Base-by-base conservation (phyloP, 2,329 filamentous ascomycete genomes). In the Ophiostoma novo-ulmi region DNA sequence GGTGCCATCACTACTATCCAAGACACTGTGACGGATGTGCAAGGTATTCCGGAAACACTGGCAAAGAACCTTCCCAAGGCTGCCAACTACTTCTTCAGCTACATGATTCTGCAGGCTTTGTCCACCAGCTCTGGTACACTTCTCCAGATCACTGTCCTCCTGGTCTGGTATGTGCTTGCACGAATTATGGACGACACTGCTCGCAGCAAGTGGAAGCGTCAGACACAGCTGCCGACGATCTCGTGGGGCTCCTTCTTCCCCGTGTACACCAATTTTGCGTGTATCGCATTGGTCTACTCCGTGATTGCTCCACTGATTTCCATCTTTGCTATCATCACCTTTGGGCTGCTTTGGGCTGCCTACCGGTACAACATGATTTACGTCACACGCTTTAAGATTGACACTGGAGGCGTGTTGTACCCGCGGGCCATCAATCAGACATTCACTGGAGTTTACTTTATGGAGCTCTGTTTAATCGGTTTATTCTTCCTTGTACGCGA, bases 281-380 rank as follows among this genome's bases (percentile, higher is more conserved):
- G 92, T 74, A 98, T 99, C 75, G 93, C 88, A 1, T 79, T 97
- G 61, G 89, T 98, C 55, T 99, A 98, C 80, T 92, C 89, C 55
- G 86, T 98, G 71, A 89, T 98, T 61, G 89, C 95, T 0, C 95
- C 95, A 0, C 82, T 99, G 14, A 97, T 99, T 77, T 87, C 95
- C 67, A 82, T 98, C 31, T 98, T 99, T 82, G 94, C 95, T 75
- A 88, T 97, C 76, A 88, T 98, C 78, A 97, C 94, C 0, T 98
- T 98, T 78, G 86, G 87, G 66, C 83, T 99, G 0, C 89, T 98
- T 74, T 99, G 94, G 94, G 84, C 97, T 64, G 94, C 95, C 0
- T 93, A 98, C 78, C 88, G 94, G n/a, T 98, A 98, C 80, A 94
- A 94, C 75, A 96, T 97, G 82, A 86, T 99, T 26, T 99, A 97